These are phyloP conservation scores for Deakozyma indianensis DNA, from an alignment of 805 yeast species.

Conservation along the genomic window DNA sequence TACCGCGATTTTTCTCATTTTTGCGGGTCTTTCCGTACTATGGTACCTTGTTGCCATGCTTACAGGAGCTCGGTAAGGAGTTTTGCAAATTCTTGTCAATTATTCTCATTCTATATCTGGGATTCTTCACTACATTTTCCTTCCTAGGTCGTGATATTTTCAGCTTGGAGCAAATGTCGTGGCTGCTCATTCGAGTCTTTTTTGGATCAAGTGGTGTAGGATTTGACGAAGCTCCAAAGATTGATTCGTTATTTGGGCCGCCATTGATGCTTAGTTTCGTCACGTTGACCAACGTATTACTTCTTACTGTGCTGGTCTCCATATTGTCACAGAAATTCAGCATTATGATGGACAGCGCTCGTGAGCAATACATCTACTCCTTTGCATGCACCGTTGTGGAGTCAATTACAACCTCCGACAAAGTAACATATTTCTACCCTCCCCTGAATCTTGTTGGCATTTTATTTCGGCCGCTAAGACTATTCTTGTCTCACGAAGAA, in stretches of 20 bases:
- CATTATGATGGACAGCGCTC: constrained; percentile 19
- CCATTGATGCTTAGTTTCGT: constrained; percentile 20
- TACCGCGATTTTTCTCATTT: constrained; percentile 19
- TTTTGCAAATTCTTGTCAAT: constrained; percentile 17
- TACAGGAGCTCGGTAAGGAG: constrained; percentile 18
- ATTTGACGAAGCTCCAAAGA: constrained; percentile 18
- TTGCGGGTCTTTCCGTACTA: constrained; percentile 19
- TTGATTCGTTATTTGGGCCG: constrained; percentile 19
- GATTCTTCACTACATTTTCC: constrained; percentile 21
- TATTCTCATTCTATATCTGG: constrained; percentile 17
- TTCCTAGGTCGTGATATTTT: constrained; percentile 18
- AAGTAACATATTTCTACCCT: constrained; percentile 20
- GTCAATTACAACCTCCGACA: constrained; percentile 19
- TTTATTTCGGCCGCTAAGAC: constrained; percentile 16
- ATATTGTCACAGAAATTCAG: constrained; percentile 20
- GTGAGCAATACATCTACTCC: constrained; percentile 19
- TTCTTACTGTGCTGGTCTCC: constrained; percentile 22
- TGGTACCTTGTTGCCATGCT: constrained; percentile 21
- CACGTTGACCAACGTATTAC: constrained; percentile 16
- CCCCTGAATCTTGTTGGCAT: constrained; percentile 18
- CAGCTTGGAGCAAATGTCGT: constrained; percentile 16
- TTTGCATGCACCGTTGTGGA: constrained; percentile 20
- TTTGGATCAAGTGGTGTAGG: constrained; percentile 21
- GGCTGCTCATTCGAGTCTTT: constrained; percentile 19
- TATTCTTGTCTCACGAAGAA: constrained; percentile 12